phyloP scores from a whole-genome alignment of 1,284 basidiomycete species.

The Spongiforma sp. region DNA sequence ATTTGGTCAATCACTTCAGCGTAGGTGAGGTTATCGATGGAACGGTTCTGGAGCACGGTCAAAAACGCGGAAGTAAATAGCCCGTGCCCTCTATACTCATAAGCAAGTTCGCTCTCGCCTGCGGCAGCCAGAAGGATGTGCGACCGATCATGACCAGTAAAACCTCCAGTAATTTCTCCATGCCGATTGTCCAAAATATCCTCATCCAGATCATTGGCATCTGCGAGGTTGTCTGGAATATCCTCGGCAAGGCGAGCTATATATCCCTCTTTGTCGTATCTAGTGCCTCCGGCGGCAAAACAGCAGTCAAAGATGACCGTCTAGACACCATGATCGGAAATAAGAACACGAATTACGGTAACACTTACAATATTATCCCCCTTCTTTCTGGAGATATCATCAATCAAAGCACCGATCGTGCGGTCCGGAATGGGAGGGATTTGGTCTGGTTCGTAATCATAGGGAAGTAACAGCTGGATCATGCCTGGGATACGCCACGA shows the following conservation, averaged over 20 bases:
- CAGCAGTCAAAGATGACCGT: constrained; percentile 66
- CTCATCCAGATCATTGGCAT: constrained; percentile 42
- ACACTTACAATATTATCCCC: constrained; percentile 62
- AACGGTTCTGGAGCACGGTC: constrained; percentile 8
- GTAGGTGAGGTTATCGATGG: neutral
- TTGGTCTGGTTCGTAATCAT: constrained; percentile 61
- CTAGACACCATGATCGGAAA: constrained; percentile 8
- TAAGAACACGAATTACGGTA: neutral
- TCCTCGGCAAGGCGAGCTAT: constrained; percentile 46
- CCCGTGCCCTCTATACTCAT: constrained; percentile 15
- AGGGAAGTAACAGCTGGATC: constrained; percentile 61
- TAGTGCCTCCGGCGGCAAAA: constrained; percentile 49
- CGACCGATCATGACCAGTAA: constrained; percentile 45
- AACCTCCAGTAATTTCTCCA: constrained; percentile 41
- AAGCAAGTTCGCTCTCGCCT: constrained; percentile 44
- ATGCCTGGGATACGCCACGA: constrained; percentile 39
- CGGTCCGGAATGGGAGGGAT: constrained; percentile 54
- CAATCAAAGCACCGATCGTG: constrained; percentile 58
- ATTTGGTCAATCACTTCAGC: neutral
- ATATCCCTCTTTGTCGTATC: constrained; percentile 40
- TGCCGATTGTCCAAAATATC: constrained; percentile 51
- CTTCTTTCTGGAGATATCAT: constrained; percentile 52
- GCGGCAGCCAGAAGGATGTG: constrained; percentile 61
- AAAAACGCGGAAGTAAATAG: constrained; percentile 23
- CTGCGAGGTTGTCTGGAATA: constrained; percentile 52